Evolutionary conservation across 2,329 filamentous ascomycete genomes (phyloP), one percentile per base, ranked within the genome.

Genomic region (Fusarium fracticaudum): DNA sequence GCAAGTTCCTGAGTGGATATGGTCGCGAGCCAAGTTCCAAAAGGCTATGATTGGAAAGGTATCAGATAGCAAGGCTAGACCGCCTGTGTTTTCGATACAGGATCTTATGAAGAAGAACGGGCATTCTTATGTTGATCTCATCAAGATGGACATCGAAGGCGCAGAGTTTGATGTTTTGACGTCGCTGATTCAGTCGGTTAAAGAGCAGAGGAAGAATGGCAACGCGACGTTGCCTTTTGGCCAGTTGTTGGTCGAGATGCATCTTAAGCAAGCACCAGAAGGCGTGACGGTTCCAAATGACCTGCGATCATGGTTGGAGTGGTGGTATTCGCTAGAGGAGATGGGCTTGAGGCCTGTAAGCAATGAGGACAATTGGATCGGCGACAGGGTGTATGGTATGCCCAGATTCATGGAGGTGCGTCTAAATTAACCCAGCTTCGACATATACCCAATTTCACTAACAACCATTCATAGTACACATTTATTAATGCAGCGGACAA

Each of bases 111-210:
- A 43, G 24, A 7, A 2, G 9, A 62, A 62, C 13, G 60, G 60
- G 6, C 60, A 62, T 17, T 44, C 60, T 1, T 62, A 58, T 24
- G 38, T 62, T 29, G 60, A 62, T 29, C 38, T 62, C 1, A 43
- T 62, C 24, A 62, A 62, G 35, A 62, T 62, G 60, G 60, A 62
- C 31, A 62, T 62, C 1, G 60, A 62, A 18, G 60, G 60, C 0
- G 60, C 60, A 6, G 60, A 62, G 5, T 62, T 29, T 31, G 50
- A 58, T 3, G 31, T 33, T 20, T 24, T 62, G 1, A 58, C 50
- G 1, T 58, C 60, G 1, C 18, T 62, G 17, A 24, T 62, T 8
- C 31, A 62, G 4, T 58, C 18, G 3, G 14, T 44, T 1, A 29
- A 31, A 6, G 24, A 44, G 14, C 18, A 61, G 13, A 26, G 20